Conservation (phyloP, 108 stramenopile genomes). For the Discostella pseudostelligera region DNA sequence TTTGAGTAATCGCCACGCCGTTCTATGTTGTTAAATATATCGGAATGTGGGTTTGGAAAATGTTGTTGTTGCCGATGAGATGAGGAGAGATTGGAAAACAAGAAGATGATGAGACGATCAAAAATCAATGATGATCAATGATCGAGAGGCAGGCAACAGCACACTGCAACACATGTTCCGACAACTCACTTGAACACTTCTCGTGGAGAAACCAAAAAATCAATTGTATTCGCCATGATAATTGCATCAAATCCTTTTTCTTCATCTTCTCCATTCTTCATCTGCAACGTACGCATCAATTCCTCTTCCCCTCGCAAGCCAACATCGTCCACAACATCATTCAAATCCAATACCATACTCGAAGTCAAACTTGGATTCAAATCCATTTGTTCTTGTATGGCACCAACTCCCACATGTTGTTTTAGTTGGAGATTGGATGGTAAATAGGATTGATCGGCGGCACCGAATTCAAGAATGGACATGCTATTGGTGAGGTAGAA, state of each 20-base stretch:
- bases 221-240: slow-evolving; percentile 86
- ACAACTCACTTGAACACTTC: slow-evolving; percentile 76
- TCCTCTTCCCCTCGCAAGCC: slow-evolving; percentile 67
- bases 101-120: no score
- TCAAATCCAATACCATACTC: slow-evolving; percentile 68
- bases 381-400: slow-evolving; percentile 62
- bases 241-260: slow-evolving; percentile 62
- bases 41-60: no score
- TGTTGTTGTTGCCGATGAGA: no score
- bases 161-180: background rate
- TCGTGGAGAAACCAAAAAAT: slow-evolving; percentile 76
- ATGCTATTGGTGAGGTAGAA: slow-evolving; percentile 79
- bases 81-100: no score
- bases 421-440: slow-evolving; percentile 61
- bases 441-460: slow-evolving; percentile 83
- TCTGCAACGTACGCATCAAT: slow-evolving; percentile 37
- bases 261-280: background rate
- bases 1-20: slow-evolving; percentile 75
- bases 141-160: background rate
- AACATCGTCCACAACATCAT: slow-evolving; percentile 69
- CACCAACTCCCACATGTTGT: slow-evolving; percentile 79
- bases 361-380: slow-evolving; percentile 76
- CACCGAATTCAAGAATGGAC: slow-evolving; percentile 84
- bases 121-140: background rate
- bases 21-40: slow-evolving; percentile 16